Evolutionary conservation across 345 rosid species (phyloP), one percentile per base, ranked within the genome.

Genomic region (Conringia planisiliqua): DNA sequence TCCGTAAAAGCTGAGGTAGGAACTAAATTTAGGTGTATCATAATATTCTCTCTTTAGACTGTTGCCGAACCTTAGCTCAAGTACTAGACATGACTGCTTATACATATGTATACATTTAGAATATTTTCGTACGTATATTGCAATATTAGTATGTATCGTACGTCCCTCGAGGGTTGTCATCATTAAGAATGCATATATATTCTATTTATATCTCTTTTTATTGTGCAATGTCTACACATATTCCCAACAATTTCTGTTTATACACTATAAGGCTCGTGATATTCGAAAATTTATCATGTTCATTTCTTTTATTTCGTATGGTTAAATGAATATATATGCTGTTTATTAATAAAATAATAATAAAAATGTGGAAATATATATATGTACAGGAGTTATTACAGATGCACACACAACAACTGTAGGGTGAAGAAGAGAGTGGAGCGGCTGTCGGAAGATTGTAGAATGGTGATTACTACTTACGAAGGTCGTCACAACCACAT

Each of bases 371-470:
- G 56, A 48, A 32, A 57, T 50, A 30, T 38, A 10, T 33, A 6
- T 38, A 24, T 72, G 30, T 29, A 80, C 85, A 93, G 98, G 74
- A 93, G 98, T 71, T 93, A 93, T 48, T 93, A 93, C 56, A 83
- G 98, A 6, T 93, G 98, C 62, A 91, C 98, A 5, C 86, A 93
- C 71, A 91, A 51, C 57, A 94, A 86, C 68, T 94, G 98, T 76
- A 80, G 93, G 66, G 97, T 94, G 83, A 94, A 94, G 89, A 94
- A 94, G 87, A 94, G 97, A 78, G 96, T 94, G 8, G 98, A 94
- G 75, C 54, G 98, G 62, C 77, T 94, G 26, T 94, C 97, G 5
- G 97, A 94, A 71, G 98, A 94, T 57, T 88, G 96, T 75, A 84
- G 98, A 72, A 94, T 94, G 98, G 98, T 94, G 70, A 94, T 94